phyloP scores from a whole-genome alignment of 2,329 filamentous ascomycete species.

The Colletotrichum camelliae region DNA sequence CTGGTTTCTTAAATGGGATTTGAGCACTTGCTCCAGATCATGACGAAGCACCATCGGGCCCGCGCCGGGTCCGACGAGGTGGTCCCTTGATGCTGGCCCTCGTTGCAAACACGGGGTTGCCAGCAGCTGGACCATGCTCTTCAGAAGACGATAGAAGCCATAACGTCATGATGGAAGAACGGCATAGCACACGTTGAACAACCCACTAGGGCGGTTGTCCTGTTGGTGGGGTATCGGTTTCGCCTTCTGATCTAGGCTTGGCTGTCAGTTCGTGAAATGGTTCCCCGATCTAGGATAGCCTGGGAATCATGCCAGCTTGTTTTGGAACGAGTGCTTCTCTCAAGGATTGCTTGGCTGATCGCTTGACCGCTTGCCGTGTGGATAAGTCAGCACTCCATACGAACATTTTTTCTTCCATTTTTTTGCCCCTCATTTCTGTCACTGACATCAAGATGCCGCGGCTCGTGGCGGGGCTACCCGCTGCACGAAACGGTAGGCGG shows the following conservation, averaged over 20 bases:
- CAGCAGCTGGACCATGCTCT: background rate
- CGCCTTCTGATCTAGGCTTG: background rate
- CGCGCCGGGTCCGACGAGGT: constrained; percentile 9
- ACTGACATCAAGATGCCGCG: constrained; percentile 16
- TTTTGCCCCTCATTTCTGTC: constrained; percentile 9
- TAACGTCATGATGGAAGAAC: constrained; percentile 19
- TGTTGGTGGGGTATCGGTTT: background rate
- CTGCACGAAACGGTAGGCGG: background rate
- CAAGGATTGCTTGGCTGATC: background rate
- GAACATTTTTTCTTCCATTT: background rate
- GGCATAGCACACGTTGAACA: background rate
- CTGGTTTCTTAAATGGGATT: background rate
- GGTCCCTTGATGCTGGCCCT: background rate
- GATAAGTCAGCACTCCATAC: background rate
- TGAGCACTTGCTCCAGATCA: background rate
- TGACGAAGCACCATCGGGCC: constrained; percentile 1
- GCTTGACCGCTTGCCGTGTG: background rate
- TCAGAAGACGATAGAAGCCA: constrained; percentile 3
- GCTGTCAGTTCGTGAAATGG: background rate
- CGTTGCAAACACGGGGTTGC: background rate
- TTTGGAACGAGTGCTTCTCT: background rate
- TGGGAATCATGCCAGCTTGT: background rate
- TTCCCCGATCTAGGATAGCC: constrained; percentile 4
- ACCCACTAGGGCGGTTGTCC: background rate
- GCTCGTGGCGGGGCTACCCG: background rate